Evolutionary conservation across 2,329 filamentous ascomycete genomes (phyloP).

Genomic region (Alternaria hordeiaustralica): DNA sequence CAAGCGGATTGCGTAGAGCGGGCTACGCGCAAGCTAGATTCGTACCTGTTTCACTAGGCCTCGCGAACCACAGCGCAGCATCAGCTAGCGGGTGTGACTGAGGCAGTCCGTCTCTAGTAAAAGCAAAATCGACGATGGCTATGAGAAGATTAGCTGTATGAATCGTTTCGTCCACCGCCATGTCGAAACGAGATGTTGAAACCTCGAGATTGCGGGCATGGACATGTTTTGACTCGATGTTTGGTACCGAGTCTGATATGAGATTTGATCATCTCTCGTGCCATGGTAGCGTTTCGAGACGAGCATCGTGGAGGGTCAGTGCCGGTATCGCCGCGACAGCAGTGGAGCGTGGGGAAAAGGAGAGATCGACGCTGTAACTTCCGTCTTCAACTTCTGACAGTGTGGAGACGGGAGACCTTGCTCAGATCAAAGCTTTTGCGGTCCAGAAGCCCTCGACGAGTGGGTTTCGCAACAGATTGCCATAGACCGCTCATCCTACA

Average conservation of each 20-base stretch:
- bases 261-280: conserved; percentile 7
- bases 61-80: conserved; percentile 13
- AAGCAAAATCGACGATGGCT: neutral
- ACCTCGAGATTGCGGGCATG: neutral
- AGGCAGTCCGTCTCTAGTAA: neutral
- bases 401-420: conserved; percentile 22
- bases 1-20: conserved; percentile 3
- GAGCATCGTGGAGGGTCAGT: neutral
- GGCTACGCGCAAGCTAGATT: conserved; percentile 9
- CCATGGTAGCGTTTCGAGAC: conserved; percentile 19
- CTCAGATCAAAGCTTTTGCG: conserved; percentile 16
- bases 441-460: conserved; percentile 8
- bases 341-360: conserved; percentile 19
- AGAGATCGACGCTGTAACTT: conserved; percentile 25
- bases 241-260: neutral
- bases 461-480: conserved; percentile 1
- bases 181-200: conserved; percentile 1
- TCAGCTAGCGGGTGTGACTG: neutral
- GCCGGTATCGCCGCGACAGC: conserved; percentile 5
- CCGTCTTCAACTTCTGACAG: conserved; percentile 16
- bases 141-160: neutral
- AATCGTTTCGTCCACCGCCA: neutral
- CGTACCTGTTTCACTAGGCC: conserved; percentile 18
- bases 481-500: conserved; percentile 5
- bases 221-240: neutral